phyloP scores from a whole-genome alignment of 495 filamentous ascomycete species.

The Penicillium maclennaniae region DNA sequence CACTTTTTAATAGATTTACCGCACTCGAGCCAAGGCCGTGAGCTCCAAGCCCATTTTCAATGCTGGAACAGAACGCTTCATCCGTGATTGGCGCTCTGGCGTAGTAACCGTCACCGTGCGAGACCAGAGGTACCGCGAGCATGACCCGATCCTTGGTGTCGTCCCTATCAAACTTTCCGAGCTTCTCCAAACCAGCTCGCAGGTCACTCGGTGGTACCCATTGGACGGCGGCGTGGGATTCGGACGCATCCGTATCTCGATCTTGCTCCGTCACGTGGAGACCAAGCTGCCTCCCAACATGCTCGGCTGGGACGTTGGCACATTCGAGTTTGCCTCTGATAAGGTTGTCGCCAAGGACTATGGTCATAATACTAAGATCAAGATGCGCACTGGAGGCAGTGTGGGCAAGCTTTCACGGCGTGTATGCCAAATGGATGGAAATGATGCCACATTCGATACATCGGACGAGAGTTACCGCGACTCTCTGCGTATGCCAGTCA shows the following conservation, averaged over 20 bases:
- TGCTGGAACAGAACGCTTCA: slow-evolving; percentile 87
- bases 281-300: slow-evolving; percentile 74
- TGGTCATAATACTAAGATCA: slow-evolving; percentile 58
- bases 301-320: slow-evolving; percentile 90
- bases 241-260: slow-evolving; percentile 82
- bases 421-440: slow-evolving; percentile 56
- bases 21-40: slow-evolving; percentile 84
- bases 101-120: slow-evolving; percentile 85
- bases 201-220: slow-evolving; percentile 69
- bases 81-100: slow-evolving; percentile 88
- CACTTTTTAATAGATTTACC: slow-evolving; percentile 56
- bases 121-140: slow-evolving; percentile 81
- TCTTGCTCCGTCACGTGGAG: slow-evolving; percentile 84
- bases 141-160: slow-evolving; percentile 91
- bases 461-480: slow-evolving; percentile 50
- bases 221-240: slow-evolving; percentile 71
- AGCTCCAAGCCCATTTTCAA: slow-evolving; percentile 96
- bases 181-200: slow-evolving; percentile 77
- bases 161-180: slow-evolving; percentile 84
- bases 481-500: slow-evolving; percentile 75
- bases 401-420: slow-evolving; percentile 61
- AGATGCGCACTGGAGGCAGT: slow-evolving; percentile 80
- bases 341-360: slow-evolving; percentile 59
- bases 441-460: slow-evolving; percentile 65
- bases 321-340: slow-evolving; percentile 77